Evolutionary conservation across 805 yeast genomes (phyloP), one percentile per base, ranked within the genome.

Genomic region (Candida ponderosae): DNA sequence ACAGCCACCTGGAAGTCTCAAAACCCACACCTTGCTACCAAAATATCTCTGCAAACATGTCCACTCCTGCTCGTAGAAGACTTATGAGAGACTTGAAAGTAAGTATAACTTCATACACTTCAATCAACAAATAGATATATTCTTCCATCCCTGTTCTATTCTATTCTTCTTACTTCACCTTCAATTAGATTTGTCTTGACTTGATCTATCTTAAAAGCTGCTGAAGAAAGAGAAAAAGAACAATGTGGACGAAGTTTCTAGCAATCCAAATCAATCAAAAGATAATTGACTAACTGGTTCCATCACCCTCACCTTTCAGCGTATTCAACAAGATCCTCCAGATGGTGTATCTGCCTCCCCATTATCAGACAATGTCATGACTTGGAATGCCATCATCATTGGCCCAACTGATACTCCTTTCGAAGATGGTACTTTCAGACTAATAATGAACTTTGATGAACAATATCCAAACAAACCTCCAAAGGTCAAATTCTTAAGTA

Each of bases 391-490:
- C 0, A 95, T 93, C 41, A 93, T 93, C 44, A 89, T 93, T 40
- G 98, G 98, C 0, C 98, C 98, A 2, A 80, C 90, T 19, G 97
- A 88, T 46, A 93, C 98, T 0, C 97, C 98, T 4, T 93, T 87
- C 56, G 98, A 93, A 59, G 98, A 93, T 56, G 98, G 98, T 13
- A 93, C 97, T 0, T 93, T 93, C 62, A 73, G 95, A 41, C 68
- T 93, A 42, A 71, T 79, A 38, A 61, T 93, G 48, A 90, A 85
- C 50, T 93, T 93, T 57, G 96, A 88, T 57, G 98, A 93, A 63
- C 96, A 88, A 55, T 93, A 93, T 54, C 98, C 98, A 4, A 89
- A 90, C 53, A 93, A 93, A 54, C 97, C 98, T 18, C 98, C 98
- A 2, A 68, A 74, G 40, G 98, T 93, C 32, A 82, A 85, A 57